Conservation (phyloP, 2,329 filamentous ascomycete species). For the Cercospora brassicicola region DNA sequence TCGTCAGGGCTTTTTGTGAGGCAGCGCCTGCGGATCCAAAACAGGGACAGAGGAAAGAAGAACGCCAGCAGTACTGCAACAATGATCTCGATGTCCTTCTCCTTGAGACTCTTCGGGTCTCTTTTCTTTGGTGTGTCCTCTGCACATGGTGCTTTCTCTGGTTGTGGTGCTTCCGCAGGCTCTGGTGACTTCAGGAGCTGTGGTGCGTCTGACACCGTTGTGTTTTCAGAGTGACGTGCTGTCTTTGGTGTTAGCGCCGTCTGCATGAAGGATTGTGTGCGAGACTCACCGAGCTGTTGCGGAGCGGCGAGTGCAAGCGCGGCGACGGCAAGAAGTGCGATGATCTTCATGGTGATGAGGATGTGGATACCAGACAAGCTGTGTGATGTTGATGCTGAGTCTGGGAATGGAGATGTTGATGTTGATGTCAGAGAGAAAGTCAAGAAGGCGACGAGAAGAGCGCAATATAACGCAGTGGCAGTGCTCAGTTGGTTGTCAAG, state of each 20-base stretch:
- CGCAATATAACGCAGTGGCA: neutral
- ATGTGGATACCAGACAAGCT: neutral
- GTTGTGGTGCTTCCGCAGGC: neutral
- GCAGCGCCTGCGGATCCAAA: neutral
- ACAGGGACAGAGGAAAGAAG: neutral
- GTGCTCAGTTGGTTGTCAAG: neutral
- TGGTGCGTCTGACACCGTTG: neutral
- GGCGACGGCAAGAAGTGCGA: neutral
- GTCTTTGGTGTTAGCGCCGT: neutral
- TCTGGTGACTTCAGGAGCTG: neutral
- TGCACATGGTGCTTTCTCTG: neutral
- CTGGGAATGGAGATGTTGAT: neutral
- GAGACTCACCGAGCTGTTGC: conserved; percentile 7
- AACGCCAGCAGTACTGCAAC: neutral
- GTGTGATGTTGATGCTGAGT: neutral
- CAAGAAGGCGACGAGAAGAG: neutral
- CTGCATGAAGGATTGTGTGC: neutral
- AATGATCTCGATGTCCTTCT: neutral
- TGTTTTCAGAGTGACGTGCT: too few relatives aligned
- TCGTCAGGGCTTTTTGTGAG: neutral
- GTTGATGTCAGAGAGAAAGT: neutral
- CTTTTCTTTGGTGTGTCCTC: too few relatives aligned
- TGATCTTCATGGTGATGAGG: neutral
- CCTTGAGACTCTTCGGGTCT: neutral
- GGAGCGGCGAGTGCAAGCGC: conserved; percentile 2